Base-by-base conservation (phyloP, 23 red algal species). In the Pyropia yezoensis region DNA sequence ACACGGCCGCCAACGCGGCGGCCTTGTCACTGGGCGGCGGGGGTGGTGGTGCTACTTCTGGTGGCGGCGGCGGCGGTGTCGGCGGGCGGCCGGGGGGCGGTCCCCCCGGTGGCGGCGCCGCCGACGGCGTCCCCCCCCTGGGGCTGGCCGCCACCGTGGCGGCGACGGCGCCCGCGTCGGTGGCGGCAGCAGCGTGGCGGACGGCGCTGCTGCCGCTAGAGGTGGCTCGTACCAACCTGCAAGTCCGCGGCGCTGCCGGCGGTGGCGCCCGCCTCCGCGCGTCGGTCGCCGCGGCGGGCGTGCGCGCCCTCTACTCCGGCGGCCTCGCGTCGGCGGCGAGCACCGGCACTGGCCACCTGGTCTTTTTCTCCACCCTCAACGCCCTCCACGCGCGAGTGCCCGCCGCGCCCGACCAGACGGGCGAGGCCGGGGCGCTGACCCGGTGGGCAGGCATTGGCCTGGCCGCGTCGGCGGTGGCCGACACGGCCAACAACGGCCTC, bases 301-400 rank as follows among this genome's bases (percentile, higher is more conserved):
- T 84, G 17, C 49, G 49, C 20, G 68, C 67, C 24, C 57, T 84
- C 3, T 84, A 73, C 59, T 45, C 53, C n/a, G 79, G 79, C 1
- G 61, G 59, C n/a, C 61, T 62, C 53, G 79, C 79, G 32, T 67
- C 61, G n/a, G 71, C 66, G 53, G 63, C 67, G 18, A 70, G 68
- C 16, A 70, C 67, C 30, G 28, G 73, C 50, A 50, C 74, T 3
- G 67, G 66, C 26, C 66, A 84, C 23, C 74, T 84, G 27, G 68
- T 70, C n/a, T 84, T 84, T 52, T 84, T 84, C 55, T 74, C 66
- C 25, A 84, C 79, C 2, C 68, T 84, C 49, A 84, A 84, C 27
- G 58, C 66, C 3, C 65, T 72, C 16, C 66, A 66, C 5, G 78
- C 72, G 49, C 77, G 66, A 15, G 60, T 84, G 7, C 28, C 49